Base-by-base conservation (phyloP, 2,329 filamentous ascomycete species). In the Calonectria honghensis region DNA sequence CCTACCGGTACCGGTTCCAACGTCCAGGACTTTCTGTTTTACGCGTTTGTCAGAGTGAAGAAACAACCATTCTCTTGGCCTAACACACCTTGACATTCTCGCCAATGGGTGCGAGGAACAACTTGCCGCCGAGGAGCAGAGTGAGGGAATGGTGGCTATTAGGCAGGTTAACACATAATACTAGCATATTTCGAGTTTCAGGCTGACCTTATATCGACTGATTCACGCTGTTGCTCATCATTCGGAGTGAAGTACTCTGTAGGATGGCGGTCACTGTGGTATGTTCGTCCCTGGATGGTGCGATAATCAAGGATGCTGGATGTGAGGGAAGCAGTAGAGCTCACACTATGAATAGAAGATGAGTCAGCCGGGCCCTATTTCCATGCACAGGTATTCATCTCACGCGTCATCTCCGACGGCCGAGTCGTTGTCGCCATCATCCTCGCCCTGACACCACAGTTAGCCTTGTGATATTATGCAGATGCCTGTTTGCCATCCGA, bases 221-320 rank as follows among this genome's bases (percentile, higher is more conserved):
- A 75, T 20, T 73, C 70, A 11, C 67, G 65, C 35, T 75, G 73
- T 61, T 57, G 61, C 11, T 73, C 66, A 48, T 75, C 73, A 51
- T 75, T 75, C 6, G 73, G 73, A 1, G 70, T 71, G 24, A 70
- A 75, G 20, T 75, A 73, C 6, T 75, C 66, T 1, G 70, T 73
- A 9, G 48, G 66, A 52, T 69, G 73, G 11, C 61, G 68, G 37
- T 73, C 73, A 20, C 70, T 73, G 45, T 75, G 73, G 45, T 66
- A 75, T 16, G 70, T 75, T 32, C 73, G 70, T 7, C 70, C 70
- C 45, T 59, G 41, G 11, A 73, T 75, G 10, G 70, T 73, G 24
- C 73, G 70, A n/a, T 75, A 75, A 7, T 68, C 65, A 2, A 73
- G 50, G 37, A 75, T 75, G 24, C 70, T 75, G 6, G 70, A 75